Evolutionary conservation across 495 filamentous ascomycete species (phyloP).

Genomic region (Cercophora newfieldiana): DNA sequence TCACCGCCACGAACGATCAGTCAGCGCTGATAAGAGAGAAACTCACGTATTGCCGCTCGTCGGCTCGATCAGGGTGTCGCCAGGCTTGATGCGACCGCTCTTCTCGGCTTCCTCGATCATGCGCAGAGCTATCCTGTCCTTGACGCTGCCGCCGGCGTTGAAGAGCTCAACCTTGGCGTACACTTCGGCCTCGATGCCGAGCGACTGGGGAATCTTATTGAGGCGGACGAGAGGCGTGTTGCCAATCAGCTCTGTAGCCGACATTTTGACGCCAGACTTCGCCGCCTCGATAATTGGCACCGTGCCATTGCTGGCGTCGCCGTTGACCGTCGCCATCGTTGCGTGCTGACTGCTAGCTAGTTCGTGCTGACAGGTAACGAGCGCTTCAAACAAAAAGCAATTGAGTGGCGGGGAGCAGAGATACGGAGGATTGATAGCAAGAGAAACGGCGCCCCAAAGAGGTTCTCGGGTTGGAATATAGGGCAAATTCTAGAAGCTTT

Average conservation of each 20-base stretch:
- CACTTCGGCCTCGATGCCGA: constrained; percentile 85
- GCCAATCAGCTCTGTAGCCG: constrained; percentile 68
- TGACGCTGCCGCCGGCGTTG: constrained; percentile 97
- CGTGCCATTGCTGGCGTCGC: constrained; percentile 20
- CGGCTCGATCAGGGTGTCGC: constrained; percentile 95
- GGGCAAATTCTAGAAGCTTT: background rate
- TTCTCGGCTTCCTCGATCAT: constrained; percentile 98
- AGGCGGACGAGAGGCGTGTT: constrained; percentile 92
- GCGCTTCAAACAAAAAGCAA: background rate
- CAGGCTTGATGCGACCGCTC: constrained; percentile 90
- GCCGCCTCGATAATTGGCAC: constrained; percentile 28
- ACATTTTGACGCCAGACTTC: constrained; percentile 36
- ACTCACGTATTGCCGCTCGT: constrained; percentile 93
- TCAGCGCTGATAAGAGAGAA: background rate
- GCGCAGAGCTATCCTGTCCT: constrained; percentile 92
- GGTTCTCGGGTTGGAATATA: background rate
- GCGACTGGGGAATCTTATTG: constrained; percentile 84
- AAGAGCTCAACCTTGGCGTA: constrained; percentile 97
- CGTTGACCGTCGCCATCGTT: constrained; percentile 24
- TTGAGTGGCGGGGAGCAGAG: background rate
- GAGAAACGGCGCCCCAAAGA: background rate
- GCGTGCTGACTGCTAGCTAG: background rate
- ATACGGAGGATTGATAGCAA: background rate
- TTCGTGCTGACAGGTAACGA: background rate
- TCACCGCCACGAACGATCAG: constrained; percentile 17